Conservation (phyloP, 1,284 basidiomycete species). For the Ustilago hordei region DNA sequence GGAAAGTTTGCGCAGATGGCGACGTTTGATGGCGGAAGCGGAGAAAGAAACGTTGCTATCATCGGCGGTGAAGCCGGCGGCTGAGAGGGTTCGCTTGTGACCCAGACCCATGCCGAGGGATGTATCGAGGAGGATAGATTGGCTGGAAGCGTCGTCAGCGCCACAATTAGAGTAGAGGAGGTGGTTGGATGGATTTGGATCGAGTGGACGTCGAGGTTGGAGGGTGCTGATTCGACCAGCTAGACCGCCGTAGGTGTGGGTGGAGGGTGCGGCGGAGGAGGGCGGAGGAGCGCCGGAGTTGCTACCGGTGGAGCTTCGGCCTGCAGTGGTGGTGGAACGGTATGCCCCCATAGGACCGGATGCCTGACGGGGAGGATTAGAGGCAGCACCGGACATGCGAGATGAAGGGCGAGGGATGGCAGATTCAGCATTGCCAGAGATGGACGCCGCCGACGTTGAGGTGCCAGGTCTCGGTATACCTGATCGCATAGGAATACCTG, state of each 20-base stretch:
- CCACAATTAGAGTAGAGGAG: constrained; percentile 9
- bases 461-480: constrained; percentile 44
- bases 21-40: constrained; percentile 24
- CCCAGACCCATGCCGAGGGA: constrained; percentile 19
- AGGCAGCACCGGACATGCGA: constrained; percentile 14
- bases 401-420: constrained; percentile 38
- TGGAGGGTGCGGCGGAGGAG: constrained; percentile 27
- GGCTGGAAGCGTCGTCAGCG: constrained; percentile 25
- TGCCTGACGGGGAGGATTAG: constrained; percentile 2
- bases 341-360: constrained; percentile 45
- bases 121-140: constrained; percentile 33
- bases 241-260: constrained; percentile 36
- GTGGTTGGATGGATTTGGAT: constrained; percentile 27
- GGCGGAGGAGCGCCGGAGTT: neutral
- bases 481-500: constrained; percentile 46
- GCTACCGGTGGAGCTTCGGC: constrained; percentile 21
- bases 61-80: constrained; percentile 35
- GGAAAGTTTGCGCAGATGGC: constrained; percentile 39
- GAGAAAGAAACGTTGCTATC: constrained; percentile 27
- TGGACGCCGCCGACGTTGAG: neutral
- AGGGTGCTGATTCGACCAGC: constrained; percentile 39
- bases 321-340: constrained; percentile 20
- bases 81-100: constrained; percentile 36
- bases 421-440: constrained; percentile 14
- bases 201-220: constrained; percentile 25